Evolutionary conservation across 805 yeast genomes (phyloP).

Genomic region (Yarrowia divulgata): DNA sequence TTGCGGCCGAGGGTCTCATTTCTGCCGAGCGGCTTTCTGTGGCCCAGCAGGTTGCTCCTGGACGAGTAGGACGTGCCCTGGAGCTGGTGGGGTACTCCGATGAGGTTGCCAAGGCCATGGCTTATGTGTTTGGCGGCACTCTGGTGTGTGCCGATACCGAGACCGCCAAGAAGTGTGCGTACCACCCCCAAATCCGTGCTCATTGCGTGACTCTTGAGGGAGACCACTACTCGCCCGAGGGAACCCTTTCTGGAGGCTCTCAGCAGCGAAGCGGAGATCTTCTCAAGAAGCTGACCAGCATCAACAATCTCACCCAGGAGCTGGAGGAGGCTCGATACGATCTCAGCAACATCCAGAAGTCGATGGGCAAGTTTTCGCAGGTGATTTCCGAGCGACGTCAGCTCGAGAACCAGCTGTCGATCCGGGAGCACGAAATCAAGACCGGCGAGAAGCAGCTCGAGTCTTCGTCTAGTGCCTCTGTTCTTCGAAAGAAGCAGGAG

Average conservation of each 20-base stretch:
- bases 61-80: constrained; percentile 87
- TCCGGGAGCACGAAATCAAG: constrained; percentile 49
- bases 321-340: constrained; percentile 55
- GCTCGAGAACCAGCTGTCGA: constrained; percentile 46
- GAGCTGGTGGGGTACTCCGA: constrained; percentile 76
- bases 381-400: constrained; percentile 45
- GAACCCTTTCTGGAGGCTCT: constrained; percentile 95
- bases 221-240: constrained; percentile 94
- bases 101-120: constrained; percentile 82
- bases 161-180: constrained; percentile 87
- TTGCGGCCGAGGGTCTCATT: constrained; percentile 62
- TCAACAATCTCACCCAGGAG: constrained; percentile 56
- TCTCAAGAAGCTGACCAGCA: constrained; percentile 70
- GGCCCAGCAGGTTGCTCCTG: constrained; percentile 82
- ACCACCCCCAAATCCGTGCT: constrained; percentile 78
- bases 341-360: constrained; percentile 53
- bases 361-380: constrained; percentile 55
- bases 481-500: constrained; percentile 48
- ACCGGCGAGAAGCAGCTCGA: constrained; percentile 46
- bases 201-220: constrained; percentile 91
- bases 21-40: constrained; percentile 59
- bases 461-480: constrained; percentile 45
- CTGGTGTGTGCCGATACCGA: constrained; percentile 86
- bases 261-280: constrained; percentile 61
- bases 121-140: constrained; percentile 89